phyloP scores from a whole-genome alignment of 306 rosid genomes.

The Sicyos baderoa region DNA sequence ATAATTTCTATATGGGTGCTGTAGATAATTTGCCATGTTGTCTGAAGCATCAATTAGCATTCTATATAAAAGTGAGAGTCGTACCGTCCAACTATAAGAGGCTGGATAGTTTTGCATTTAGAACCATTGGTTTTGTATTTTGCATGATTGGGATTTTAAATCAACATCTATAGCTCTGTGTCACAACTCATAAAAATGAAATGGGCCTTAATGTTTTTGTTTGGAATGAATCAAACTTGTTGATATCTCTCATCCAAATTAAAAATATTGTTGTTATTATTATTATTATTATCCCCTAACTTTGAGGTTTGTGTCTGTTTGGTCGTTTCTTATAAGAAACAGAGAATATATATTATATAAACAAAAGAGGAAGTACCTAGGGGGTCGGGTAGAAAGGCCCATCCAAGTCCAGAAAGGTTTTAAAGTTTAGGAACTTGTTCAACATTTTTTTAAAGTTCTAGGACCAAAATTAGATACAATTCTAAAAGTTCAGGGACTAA shows the following conservation, averaged over 20 bases:
- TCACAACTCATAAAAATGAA: background rate
- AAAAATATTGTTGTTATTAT: background rate
- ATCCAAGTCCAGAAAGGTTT: no score
- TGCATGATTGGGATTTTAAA: background rate
- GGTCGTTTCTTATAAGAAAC: no score
- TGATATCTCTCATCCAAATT: background rate
- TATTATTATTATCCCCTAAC: no score
- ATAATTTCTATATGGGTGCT: background rate
- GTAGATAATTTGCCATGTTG: background rate
- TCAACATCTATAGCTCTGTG: background rate
- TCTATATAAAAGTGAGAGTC: background rate
- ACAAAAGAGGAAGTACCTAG: no score
- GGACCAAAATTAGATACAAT: no score
- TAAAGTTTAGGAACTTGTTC: no score
- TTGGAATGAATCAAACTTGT: conserved; percentile 1
- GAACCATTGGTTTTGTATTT: conserved; percentile 13
- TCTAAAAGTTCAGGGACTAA: no score
- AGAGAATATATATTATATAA: no score
- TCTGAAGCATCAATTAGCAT: background rate
- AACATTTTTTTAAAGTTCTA: no score
- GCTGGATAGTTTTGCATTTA: conserved; percentile 1
- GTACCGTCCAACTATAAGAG: background rate
- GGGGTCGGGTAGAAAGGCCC: no score
- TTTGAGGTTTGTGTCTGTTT: no score
- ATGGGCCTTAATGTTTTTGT: background rate